Evolutionary conservation across 202 grass and related monocot species (phyloP).

Genomic region (Brachypodium distachyon): DNA sequence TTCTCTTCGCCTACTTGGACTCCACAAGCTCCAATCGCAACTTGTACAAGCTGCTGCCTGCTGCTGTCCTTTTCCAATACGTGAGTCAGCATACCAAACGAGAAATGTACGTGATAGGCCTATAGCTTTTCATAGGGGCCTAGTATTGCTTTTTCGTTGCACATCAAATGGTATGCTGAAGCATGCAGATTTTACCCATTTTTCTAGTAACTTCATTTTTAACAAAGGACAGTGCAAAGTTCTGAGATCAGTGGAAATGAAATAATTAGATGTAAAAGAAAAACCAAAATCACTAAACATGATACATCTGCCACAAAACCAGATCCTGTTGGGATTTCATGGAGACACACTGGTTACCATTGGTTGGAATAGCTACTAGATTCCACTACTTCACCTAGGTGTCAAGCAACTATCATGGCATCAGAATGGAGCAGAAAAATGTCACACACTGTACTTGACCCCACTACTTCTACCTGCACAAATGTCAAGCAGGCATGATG

Average conservation of each 20-base stretch:
- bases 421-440: neutral
- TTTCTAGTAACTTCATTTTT: neutral
- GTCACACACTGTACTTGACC: constrained; percentile 24
- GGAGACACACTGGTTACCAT: neutral
- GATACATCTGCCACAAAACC: neutral
- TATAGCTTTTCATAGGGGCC: neutral
- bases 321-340: neutral
- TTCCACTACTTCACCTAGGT: constrained; percentile 29
- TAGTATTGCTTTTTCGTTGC: neutral
- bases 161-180: neutral
- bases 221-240: neutral
- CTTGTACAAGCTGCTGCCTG: neutral
- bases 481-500: constrained; percentile 32
- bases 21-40: neutral
- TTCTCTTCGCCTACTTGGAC: neutral
- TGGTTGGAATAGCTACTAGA: constrained; percentile 17
- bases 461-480: constrained; percentile 3
- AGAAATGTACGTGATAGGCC: neutral
- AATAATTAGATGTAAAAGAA: neutral
- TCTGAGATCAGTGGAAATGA: neutral
- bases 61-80: neutral
- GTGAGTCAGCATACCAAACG: constrained; percentile 1
- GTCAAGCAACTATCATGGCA: constrained; percentile 22
- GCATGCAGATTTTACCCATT: neutral
- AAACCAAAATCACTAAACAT: neutral